Evolutionary conservation across 1,139 yeast species (phyloP), one percentile per base, ranked within the genome.

Genomic region (Blastobotrys serpentis): DNA sequence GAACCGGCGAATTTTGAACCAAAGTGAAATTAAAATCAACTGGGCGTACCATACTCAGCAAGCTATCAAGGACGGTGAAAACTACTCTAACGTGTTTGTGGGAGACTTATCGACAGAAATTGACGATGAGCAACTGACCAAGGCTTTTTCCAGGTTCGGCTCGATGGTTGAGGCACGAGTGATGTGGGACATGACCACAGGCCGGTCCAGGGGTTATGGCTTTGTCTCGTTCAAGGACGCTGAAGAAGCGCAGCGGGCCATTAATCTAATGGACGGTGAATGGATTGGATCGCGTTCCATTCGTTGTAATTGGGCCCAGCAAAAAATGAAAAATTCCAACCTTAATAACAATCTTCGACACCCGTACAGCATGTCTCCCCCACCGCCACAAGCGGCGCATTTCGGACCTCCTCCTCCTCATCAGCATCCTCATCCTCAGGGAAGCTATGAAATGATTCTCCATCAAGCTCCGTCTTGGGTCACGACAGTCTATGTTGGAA

Each of bases 161-260:
- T 77, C 89, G 3, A 71, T 86, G 60, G 72, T 81, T 46, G 95
- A 87, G 64, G 96, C 96, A 14, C 90, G 88, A 59, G 96, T 89
- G 34, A 89, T 89, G 96, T 88, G 96, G 96, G 96, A 89, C 66
- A 87, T 87, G 95, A 90, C 85, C 64, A 86, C 95, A 18, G 90
- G 95, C 32, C 74, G 95, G 64, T 86, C 95, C 3, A 76, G 96
- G 68, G 95, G 96, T 17, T 89, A 88, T 63, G 96, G 96, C 1
- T 89, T 89, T 68, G 95, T 86, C n/a, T 84, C 95, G 1, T 89
- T 88, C 62, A 67, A 73, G 18, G 76, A 75, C 26, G 79, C 76
- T 50, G 67, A 71, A 10, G 94, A 87, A 56, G 96, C 96, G 1
- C 87, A 84, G 57, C 67, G 67, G 52, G 95, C 95, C 8, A 72